Evolutionary conservation across 2,329 filamentous ascomycete species (phyloP), one percentile per base, ranked within the genome.

Genomic region (Fusarium oxysporum): DNA sequence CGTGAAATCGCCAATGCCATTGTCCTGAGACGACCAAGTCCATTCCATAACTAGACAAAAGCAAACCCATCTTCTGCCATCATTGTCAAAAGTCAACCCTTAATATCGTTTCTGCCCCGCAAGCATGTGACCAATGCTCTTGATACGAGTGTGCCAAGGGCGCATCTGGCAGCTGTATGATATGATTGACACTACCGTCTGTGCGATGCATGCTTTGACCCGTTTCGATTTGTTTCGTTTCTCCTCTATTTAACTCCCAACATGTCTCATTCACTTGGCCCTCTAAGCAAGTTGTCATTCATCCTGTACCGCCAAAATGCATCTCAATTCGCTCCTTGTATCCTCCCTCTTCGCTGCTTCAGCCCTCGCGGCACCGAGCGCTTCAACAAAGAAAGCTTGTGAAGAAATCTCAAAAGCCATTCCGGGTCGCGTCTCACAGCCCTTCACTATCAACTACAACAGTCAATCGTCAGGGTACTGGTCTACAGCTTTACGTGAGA

Each of bases 321-420:
- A 40, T 30, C 25, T 66, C 1, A 11, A 58, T 9, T 17, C 10
- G 2, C 23, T 65, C 5, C 16, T 65, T 1, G 0, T 50, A 3
- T 23, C 37, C 1, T 66, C 50, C 1, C 19, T 66, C 5, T 43
- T 44, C 3, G 60, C 60, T 1, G 28, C n/a, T 9, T 35, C 37
- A 82, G 53, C 45, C 14, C 8, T 67, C 0, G 62, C 62, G 13
- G 62, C 53, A 12, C 64, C 64, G 3, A 66, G 44, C 12, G 10
- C 9, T 9, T 50, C 64, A 1, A 57, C 68, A 0, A 51, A 35
- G 2, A 55, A 68, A 5, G 68, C 68, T 0, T 71, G 68, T 7
- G 38, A 71, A 0, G 68, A 71, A 5, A 71, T 71, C 11, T 55
- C 62, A 9, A 50, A 71, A 5, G 30, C 25, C 0, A 40, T 71